phyloP scores from a whole-genome alignment of 2,329 filamentous ascomycete species.

The Helicocarpus griseus region DNA sequence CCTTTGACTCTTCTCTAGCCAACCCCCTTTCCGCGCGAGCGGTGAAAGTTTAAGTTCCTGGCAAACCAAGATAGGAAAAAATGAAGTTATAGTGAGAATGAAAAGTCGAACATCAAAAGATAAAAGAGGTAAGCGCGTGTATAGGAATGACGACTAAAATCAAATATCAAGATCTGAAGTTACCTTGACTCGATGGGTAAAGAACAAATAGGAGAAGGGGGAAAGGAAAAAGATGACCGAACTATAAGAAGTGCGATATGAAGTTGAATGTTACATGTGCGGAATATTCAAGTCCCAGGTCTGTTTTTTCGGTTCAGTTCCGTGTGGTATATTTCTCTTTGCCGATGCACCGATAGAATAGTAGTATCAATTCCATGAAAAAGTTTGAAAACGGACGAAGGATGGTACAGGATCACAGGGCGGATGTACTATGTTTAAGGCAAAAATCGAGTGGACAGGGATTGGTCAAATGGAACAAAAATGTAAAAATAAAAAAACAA shows the following conservation, averaged over 20 bases:
- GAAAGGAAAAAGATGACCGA: not conserved
- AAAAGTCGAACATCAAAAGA: constrained; percentile 9
- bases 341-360: not conserved
- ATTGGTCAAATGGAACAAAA: not conserved
- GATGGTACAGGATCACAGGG: not conserved
- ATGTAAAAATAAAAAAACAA: not conserved
- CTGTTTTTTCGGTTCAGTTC: not conserved
- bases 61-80: constrained; percentile 13
- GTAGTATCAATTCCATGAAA: not conserved
- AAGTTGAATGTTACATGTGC: not conserved
- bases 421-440: no score
- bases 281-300: not conserved
- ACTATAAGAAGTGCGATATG: not conserved
- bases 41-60: constrained; percentile 10
- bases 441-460: not conserved
- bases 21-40: constrained; percentile 14
- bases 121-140: constrained; percentile 6
- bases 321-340: not conserved
- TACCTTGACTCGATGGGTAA: no score
- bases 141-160: constrained; percentile 1
- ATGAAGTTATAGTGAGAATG: constrained; percentile 11
- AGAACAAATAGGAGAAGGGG: not conserved
- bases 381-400: not conserved
- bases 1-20: constrained; percentile 4
- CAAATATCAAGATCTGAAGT: not conserved